Evolutionary conservation across 495 filamentous ascomycete species (phyloP), one percentile per base, ranked within the genome.

Genomic region (Tuber microsphaerosporum): DNA sequence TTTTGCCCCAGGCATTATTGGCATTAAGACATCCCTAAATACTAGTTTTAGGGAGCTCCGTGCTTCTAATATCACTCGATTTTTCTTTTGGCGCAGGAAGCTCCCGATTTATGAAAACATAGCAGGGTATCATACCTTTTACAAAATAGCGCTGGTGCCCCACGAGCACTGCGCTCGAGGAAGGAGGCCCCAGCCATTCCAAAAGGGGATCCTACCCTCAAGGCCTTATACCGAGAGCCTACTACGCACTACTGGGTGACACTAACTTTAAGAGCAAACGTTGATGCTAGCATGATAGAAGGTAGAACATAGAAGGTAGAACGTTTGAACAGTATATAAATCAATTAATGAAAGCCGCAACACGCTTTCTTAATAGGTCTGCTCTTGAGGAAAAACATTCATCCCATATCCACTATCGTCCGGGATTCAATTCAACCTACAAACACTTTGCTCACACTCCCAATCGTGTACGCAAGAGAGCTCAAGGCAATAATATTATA

Each of bases 401-500:
- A 56, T 9, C 22, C 22, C 48, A 56, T 56, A 56, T 2, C 26
- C 17, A 65, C 2, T n/a, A n/a, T 5, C 0, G 56, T 65, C 56
- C 56, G 31, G 31, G 26, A 34, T 17, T 26, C 48, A 56, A 10
- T 12, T 22, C 22, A 56, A 26, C 12, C 3, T 2, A 61, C n/a
- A 26, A 12, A 56, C 22, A 12, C 20, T 56, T 56, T 56, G 0
- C 9, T 56, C 22, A 56, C 48, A 20, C n/a, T n/a, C n/a, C n/a
- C n/a, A 2, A 26, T 31, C 1, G n/a, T 31, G 7, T 61, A 26
- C 26, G 14, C 56, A 34, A 34, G 56, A 65, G n/a, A 16, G 56
- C 56, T 34, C 26, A 34, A 65, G 26, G n/a, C 22, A n/a, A 48
- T 75, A 71, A 71, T 72, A 79, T 79, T 75, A 79, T 79, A 65